Conservation (phyloP, 2,329 filamentous ascomycete species). For the Trichophyton mentagrophytes region DNA sequence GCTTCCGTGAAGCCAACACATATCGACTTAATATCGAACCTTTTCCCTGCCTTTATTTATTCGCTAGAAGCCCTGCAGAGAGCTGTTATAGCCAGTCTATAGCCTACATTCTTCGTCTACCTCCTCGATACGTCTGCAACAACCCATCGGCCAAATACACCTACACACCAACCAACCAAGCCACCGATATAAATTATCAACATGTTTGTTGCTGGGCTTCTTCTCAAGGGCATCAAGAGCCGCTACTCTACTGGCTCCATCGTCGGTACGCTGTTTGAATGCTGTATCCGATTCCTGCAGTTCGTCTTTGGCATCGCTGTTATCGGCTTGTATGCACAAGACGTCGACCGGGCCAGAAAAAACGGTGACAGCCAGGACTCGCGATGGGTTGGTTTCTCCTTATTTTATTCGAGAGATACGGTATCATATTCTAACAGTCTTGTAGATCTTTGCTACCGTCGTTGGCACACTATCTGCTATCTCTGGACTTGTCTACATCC, state of each 20-base stretch:
- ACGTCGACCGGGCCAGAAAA: conserved; percentile 46
- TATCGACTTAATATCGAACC: not conserved
- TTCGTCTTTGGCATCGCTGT: conserved; percentile 65
- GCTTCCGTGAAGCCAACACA: not conserved
- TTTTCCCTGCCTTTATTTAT: not conserved
- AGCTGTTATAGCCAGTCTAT: not conserved
- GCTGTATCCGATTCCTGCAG: conserved; percentile 57
- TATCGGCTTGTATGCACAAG: conserved; percentile 63
- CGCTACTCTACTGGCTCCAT: conserved; percentile 12
- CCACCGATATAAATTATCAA: not conserved
- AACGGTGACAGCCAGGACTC: conserved; percentile 43
- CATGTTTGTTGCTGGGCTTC: conserved; percentile 12
- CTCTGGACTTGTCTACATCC: conserved; percentile 52
- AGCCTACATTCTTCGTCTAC: not conserved
- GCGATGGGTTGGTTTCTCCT: conserved; percentile 51
- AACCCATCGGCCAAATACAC: not conserved
- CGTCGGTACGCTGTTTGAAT: conserved; percentile 17
- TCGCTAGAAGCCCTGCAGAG: not conserved
- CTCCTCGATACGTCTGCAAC: too few species aligned
- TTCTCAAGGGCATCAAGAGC: conserved; percentile 16
- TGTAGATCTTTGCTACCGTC: conserved; percentile 57
- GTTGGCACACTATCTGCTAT: conserved; percentile 53
- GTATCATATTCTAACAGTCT: not conserved
- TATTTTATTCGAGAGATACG: not conserved
- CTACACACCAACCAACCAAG: not conserved